Conservation (phyloP, 768 basidiomycete genomes). For the Crucibulum laeve region DNA sequence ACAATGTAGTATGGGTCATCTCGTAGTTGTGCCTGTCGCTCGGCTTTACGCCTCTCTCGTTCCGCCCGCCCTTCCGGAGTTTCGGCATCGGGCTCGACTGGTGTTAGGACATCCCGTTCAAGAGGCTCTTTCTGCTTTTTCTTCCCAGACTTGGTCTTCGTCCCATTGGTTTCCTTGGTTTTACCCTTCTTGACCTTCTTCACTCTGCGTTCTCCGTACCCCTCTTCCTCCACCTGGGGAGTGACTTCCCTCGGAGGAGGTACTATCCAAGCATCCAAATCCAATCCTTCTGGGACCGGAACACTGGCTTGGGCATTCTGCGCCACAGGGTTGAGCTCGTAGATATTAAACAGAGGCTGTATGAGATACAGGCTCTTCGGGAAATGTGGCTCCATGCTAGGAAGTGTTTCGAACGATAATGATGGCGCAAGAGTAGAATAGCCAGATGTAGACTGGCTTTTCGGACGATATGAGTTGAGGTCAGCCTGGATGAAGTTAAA, state of each 20-base stretch:
- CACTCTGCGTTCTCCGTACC: constrained; percentile 39
- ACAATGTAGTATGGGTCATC: constrained; percentile 93
- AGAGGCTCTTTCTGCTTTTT: constrained; percentile 26
- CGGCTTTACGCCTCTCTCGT: constrained; percentile 68
- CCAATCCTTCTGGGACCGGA: constrained; percentile 75
- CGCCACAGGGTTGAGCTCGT: constrained; percentile 87
- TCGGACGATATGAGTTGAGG: constrained; percentile 50
- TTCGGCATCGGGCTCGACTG: constrained; percentile 36
- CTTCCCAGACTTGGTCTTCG: constrained; percentile 23
- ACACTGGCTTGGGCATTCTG: constrained; percentile 76
- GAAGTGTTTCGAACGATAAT: constrained; percentile 32
- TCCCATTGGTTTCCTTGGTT: constrained; percentile 25
- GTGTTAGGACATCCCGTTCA: constrained; percentile 26
- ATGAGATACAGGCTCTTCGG: constrained; percentile 91
- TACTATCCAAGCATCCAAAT: constrained; percentile 85
- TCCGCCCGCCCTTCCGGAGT: constrained; percentile 56
- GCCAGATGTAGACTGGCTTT: constrained; percentile 18
- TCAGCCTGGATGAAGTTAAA: constrained; percentile 77
- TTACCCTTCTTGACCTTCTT: constrained; percentile 50
- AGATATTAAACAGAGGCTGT: constrained; percentile 66
- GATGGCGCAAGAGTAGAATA: constrained; percentile 32
- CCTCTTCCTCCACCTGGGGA: constrained; percentile 31
- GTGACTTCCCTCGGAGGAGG: constrained; percentile 47
- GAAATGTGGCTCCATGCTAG: constrained; percentile 46
- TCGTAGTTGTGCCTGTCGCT: constrained; percentile 67